Percentiles rank a stretch among this genome's conserved stretches.
These are phyloP conservation scores for Tuber microsphaerosporum DNA, from an alignment of 495 filamentous ascomycete genomes.

Conservation along the genomic window DNA sequence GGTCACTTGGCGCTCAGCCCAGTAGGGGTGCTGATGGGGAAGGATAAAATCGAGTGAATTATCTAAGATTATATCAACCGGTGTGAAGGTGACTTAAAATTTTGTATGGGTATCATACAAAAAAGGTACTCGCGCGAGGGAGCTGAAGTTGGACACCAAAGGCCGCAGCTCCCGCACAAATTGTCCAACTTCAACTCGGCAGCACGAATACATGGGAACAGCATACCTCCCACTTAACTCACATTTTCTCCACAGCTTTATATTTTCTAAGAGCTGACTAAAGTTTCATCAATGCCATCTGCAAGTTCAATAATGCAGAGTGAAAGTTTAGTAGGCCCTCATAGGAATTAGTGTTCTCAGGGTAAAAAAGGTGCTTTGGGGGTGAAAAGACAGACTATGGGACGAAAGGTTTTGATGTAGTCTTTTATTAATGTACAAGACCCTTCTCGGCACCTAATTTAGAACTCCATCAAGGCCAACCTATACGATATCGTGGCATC, in stretches of 20 bases:
- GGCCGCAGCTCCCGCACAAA: too few relatives aligned
- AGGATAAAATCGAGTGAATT: neutral
- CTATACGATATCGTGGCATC: neutral
- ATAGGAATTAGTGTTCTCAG: neutral
- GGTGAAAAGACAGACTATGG: neutral
- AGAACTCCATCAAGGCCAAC: neutral
- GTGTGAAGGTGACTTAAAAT: neutral
- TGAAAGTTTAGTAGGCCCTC: neutral
- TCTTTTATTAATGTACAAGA: neutral
- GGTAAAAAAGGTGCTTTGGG: neutral
- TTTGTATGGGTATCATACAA: neutral
- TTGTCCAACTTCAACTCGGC: too few relatives aligned
- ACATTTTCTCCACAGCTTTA: neutral
- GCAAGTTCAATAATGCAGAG: neutral
- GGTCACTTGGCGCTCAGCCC: neutral
- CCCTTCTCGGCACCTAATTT: neutral
- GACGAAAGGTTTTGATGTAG: neutral
- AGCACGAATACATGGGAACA: too few relatives aligned
- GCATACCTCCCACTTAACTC: neutral
- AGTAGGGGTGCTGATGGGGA: neutral
- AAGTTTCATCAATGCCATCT: neutral
- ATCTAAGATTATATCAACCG: neutral
- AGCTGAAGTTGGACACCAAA: too few relatives aligned
- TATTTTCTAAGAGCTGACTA: neutral
- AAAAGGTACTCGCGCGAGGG: neutral